phyloP scores from a whole-genome alignment of 805 yeast genomes.

The Clavispora vitiphila region DNA sequence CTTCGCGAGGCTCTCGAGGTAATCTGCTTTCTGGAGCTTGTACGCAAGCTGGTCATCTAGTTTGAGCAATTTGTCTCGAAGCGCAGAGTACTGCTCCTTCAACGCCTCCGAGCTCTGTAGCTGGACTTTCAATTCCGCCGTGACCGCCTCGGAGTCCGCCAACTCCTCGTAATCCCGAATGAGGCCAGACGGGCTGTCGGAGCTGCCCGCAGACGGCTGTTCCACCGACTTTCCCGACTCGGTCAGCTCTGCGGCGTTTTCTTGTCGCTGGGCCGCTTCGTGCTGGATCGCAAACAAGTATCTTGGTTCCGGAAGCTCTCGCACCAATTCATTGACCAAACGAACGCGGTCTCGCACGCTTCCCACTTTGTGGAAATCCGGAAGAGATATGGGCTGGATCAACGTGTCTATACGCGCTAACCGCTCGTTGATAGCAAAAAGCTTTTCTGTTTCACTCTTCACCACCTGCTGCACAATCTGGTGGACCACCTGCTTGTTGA shows the following conservation, averaged over 20 bases:
- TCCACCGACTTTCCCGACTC: no score
- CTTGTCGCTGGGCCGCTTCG: slow-evolving; percentile 3
- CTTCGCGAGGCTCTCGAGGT: slow-evolving; percentile 15
- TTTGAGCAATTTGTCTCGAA: slow-evolving; percentile 6
- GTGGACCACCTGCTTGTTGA: slow-evolving; percentile 26
- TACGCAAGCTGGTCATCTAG: slow-evolving; percentile 20
- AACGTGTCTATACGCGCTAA: slow-evolving; percentile 17
- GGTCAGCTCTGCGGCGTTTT: no score
- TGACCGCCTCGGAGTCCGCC: not conserved
- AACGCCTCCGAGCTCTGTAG: slow-evolving; percentile 4
- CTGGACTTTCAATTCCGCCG: not conserved
- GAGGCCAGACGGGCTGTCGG: no score
- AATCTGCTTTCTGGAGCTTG: slow-evolving; percentile 26
- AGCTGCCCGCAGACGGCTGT: not conserved
- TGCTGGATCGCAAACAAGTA: slow-evolving; percentile 20
- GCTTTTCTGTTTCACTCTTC: slow-evolving; percentile 27
- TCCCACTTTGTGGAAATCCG: slow-evolving; percentile 16
- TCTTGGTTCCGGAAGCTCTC: slow-evolving; percentile 30
- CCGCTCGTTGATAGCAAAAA: slow-evolving; percentile 24
- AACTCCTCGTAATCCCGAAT: not conserved
- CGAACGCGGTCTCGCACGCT: slow-evolving; percentile 11
- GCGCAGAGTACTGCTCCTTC: slow-evolving; percentile 5
- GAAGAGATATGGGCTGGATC: slow-evolving; percentile 25
- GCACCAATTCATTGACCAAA: slow-evolving; percentile 21
- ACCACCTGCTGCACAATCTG: slow-evolving; percentile 34